phyloP scores from a whole-genome alignment of 179 eudicot species.

The Actinidia arguta region DNA sequence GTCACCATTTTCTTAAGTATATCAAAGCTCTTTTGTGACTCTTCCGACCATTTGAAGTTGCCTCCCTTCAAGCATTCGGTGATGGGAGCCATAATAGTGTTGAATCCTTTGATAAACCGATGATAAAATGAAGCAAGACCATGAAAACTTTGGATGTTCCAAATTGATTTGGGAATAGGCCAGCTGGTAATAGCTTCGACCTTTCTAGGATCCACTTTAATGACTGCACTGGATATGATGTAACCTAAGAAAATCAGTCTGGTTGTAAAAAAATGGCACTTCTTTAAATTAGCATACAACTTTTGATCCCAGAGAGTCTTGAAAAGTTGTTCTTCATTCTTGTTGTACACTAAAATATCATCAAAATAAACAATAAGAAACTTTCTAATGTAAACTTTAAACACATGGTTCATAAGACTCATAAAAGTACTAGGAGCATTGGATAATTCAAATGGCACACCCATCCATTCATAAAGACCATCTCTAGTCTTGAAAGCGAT shows the following conservation, averaged over 20 bases:
- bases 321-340: neutral
- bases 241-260: constrained; percentile 4
- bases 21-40: neutral
- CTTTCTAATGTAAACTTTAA: neutral
- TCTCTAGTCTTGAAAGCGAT: neutral
- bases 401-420: neutral
- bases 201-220: neutral
- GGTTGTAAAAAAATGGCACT: neutral
- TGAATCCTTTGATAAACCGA: neutral
- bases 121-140: neutral
- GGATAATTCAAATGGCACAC: constrained; percentile 5
- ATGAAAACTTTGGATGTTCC: neutral
- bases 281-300: neutral
- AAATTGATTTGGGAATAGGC: constrained; percentile 4
- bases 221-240: neutral
- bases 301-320: neutral
- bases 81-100: neutral
- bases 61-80: neutral
- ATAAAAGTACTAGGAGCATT: constrained; percentile 13
- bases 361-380: constrained; percentile 11
- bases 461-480: constrained; percentile 8
- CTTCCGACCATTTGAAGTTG: neutral
- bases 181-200: neutral
- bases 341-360: neutral
- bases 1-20: neutral